A percentile compares a stretch with the other conserved stretches of the same genome.
Evolutionary conservation across 2,329 filamentous ascomycete species (phyloP).

Genomic region (Stylonectria norvegica): DNA sequence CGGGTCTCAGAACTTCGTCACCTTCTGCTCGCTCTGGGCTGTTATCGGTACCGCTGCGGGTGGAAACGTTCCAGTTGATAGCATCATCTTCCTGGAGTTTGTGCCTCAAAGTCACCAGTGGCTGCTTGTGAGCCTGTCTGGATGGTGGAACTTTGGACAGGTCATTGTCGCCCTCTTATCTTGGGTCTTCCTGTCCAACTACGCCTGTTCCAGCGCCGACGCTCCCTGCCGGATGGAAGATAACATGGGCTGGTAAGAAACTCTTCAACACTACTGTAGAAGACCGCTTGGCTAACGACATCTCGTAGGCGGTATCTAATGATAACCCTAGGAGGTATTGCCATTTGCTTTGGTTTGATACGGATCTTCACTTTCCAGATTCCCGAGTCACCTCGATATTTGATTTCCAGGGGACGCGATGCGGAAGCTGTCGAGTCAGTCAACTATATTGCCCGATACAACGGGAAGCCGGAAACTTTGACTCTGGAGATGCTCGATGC

Average conservation of each 20-base stretch:
- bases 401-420: constrained; percentile 41
- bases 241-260: constrained; percentile 43
- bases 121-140: constrained; percentile 39
- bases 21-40: constrained; percentile 54
- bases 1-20: constrained; percentile 55
- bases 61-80: constrained; percentile 47
- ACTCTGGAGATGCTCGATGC: constrained; percentile 32
- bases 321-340: constrained; percentile 39
- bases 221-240: constrained; percentile 34
- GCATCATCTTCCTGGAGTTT: constrained; percentile 47
- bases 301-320: constrained; percentile 37
- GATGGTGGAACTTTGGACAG: constrained; percentile 49
- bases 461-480: constrained; percentile 30
- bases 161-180: constrained; percentile 33
- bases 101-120: constrained; percentile 42
- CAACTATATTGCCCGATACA: constrained; percentile 40
- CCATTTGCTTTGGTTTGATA: constrained; percentile 37
- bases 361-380: constrained; percentile 42
- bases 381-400: constrained; percentile 41
- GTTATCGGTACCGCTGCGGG: constrained; percentile 41
- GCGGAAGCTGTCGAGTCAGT: constrained; percentile 45
- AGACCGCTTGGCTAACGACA: too few species aligned
- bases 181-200: constrained; percentile 38
- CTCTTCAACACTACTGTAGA: not conserved
- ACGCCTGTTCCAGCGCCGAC: constrained; percentile 31